These are phyloP conservation scores for Karstenula rhodostoma DNA, from an alignment of 2,329 filamentous ascomycete genomes.

Conservation along the genomic window DNA sequence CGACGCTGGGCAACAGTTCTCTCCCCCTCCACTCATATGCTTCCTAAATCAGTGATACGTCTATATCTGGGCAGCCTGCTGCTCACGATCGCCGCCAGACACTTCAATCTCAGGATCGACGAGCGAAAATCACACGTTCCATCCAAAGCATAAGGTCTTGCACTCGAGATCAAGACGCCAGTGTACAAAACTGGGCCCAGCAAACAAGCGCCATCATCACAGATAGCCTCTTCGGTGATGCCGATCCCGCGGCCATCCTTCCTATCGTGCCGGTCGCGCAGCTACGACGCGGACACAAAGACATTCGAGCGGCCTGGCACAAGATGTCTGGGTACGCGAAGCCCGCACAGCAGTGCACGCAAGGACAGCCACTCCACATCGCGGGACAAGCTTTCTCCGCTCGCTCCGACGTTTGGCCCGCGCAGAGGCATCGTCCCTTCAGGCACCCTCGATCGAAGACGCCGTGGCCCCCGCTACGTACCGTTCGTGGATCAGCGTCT, in stretches of 20 bases:
- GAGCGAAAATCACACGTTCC: constrained; percentile 4
- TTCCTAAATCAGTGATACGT: constrained; percentile 13
- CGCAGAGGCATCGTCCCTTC: constrained; percentile 14
- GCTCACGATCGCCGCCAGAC: constrained; percentile 19
- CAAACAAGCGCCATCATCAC: not conserved
- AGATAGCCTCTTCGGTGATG: not conserved
- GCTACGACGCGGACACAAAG: not conserved
- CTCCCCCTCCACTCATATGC: not conserved
- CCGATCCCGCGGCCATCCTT: not conserved
- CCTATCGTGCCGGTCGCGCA: constrained; percentile 5
- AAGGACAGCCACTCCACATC: not conserved
- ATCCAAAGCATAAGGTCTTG: not conserved
- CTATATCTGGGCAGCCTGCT: constrained; percentile 14
- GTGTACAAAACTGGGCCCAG: not conserved
- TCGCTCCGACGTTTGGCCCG: constrained; percentile 26
- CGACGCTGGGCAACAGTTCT: not conserved
- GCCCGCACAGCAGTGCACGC: not conserved
- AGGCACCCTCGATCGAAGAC: constrained; percentile 21
- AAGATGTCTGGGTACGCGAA: not conserved
- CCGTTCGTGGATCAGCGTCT: not conserved
- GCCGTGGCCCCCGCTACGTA: constrained; percentile 7
- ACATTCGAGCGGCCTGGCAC: not conserved
- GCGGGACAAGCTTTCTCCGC: constrained; percentile 16
- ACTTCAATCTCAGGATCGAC: constrained; percentile 16
- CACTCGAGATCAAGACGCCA: not conserved